A percentile compares a stretch with the other conserved stretches of the same genome.
These are phyloP conservation scores for Xylaria bambusicola DNA, from an alignment of 495 filamentous ascomycete genomes.

Conservation along the genomic window DNA sequence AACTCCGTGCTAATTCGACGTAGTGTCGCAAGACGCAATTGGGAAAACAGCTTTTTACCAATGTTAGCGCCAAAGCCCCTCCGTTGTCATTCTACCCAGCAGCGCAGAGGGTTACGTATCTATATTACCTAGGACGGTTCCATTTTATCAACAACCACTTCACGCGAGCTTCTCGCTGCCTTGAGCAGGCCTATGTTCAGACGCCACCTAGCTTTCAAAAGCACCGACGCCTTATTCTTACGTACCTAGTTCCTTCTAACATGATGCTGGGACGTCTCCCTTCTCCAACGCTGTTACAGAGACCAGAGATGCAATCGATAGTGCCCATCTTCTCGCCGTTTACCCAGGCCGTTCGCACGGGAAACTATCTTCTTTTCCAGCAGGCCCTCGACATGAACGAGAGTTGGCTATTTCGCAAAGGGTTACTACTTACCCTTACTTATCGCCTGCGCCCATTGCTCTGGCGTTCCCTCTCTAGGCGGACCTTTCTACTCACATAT, in stretches of 20 bases:
- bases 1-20: constrained; percentile 15
- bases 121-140: constrained; percentile 93
- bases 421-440: constrained; percentile 67
- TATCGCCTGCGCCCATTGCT: constrained; percentile 77
- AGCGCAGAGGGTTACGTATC: constrained; percentile 85
- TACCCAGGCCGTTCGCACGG: constrained; percentile 69
- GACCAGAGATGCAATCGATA: constrained; percentile 73
- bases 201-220: constrained; percentile 65
- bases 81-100: constrained; percentile 78
- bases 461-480: constrained; percentile 81
- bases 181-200: constrained; percentile 80
- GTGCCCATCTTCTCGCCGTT: constrained; percentile 72
- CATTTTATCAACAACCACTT: constrained; percentile 81
- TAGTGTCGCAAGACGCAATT: constrained; percentile 63
- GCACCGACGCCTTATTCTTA: constrained; percentile 78
- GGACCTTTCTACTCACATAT: constrained; percentile 62
- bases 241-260: constrained; percentile 80
- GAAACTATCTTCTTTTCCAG: constrained; percentile 78
- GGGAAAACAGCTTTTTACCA: constrained; percentile 85
- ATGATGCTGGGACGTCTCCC: constrained; percentile 87
- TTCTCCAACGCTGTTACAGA: constrained; percentile 59
- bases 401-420: constrained; percentile 75
- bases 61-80: constrained; percentile 80
- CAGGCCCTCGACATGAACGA: constrained; percentile 57
- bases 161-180: constrained; percentile 67